A percentile compares a stretch with the other conserved stretches of the same genome.
phyloP scores from a whole-genome alignment of 805 yeast species.

The Lachancea quebecensis region DNA sequence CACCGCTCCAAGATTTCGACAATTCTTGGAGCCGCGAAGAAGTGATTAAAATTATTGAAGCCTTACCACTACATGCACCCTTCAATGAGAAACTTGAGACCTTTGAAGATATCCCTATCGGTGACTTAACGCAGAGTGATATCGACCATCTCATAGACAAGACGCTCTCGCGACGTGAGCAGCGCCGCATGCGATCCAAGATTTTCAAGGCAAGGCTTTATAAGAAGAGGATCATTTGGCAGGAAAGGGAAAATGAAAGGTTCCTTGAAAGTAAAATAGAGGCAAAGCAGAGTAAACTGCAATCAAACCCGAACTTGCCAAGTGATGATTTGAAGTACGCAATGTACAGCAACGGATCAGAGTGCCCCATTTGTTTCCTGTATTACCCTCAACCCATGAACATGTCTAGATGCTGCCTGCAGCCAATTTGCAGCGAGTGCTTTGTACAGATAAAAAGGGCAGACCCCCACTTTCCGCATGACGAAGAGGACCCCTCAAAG shows the following conservation, averaged over 20 bases:
- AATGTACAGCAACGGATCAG: slow-evolving; percentile 62
- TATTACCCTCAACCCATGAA: slow-evolving; percentile 76
- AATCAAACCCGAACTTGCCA: slow-evolving; percentile 34
- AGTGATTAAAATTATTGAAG: slow-evolving; percentile 45
- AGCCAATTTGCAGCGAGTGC: slow-evolving; percentile 92
- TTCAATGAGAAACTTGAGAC: slow-evolving; percentile 34
- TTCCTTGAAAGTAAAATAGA: slow-evolving; percentile 47
- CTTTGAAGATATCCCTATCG: slow-evolving; percentile 30
- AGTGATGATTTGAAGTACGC: slow-evolving; percentile 41
- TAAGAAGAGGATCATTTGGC: slow-evolving; percentile 42
- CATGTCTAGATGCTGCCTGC: slow-evolving; percentile 80
- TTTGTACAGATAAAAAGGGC: slow-evolving; percentile 87
- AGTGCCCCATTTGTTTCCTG: slow-evolving; percentile 93
- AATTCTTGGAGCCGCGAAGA: slow-evolving; percentile 66
- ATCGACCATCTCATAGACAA: slow-evolving; percentile 28
- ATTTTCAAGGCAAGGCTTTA: slow-evolving; percentile 31
- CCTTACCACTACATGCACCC: slow-evolving; percentile 51
- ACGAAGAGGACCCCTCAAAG: slow-evolving; percentile 37
- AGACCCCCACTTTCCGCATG: slow-evolving; percentile 93
- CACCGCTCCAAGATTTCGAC: slow-evolving; percentile 79
- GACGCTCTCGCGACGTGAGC: slow-evolving; percentile 26
- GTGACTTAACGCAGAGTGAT: slow-evolving; percentile 20
- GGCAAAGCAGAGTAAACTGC: slow-evolving; percentile 39
- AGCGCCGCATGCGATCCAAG: slow-evolving; percentile 23
- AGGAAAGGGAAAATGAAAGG: slow-evolving; percentile 51